Conservation (phyloP, 148 eudicot genomes). For the Bassia scoparia region DNA sequence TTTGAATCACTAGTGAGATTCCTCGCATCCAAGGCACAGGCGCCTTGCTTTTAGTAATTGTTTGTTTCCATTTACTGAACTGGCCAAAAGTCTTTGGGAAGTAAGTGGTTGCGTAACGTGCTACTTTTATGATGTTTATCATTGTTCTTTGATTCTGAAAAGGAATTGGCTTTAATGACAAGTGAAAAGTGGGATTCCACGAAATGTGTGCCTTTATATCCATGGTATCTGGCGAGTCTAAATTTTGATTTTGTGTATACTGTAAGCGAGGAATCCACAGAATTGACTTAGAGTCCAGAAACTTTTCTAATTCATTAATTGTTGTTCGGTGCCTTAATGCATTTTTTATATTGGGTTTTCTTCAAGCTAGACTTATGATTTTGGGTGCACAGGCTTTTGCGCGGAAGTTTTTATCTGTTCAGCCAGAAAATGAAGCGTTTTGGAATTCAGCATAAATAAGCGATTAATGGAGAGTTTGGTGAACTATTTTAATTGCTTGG, state of each 20-base stretch:
- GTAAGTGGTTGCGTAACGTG: conserved; percentile 37
- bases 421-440: conserved; percentile 58
- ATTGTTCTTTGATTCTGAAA: not conserved
- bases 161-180: conserved; percentile 7
- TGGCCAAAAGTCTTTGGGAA: conserved; percentile 71
- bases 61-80: conserved; percentile 42
- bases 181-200: conserved; percentile 90
- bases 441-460: conserved; percentile 48
- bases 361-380: not conserved
- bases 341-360: not conserved
- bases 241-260: conserved; percentile 80
- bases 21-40: conserved; percentile 46
- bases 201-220: conserved; percentile 85
- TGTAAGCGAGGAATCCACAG: conserved; percentile 70
- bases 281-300: conserved; percentile 59
- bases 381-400: conserved; percentile 62
- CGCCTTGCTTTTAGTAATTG: too few relatives aligned
- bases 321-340: not conserved
- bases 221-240: conserved; percentile 60
- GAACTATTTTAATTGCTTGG: not conserved
- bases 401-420: conserved; percentile 67
- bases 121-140: not conserved
- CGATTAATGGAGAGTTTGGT: conserved; percentile 78
- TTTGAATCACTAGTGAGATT: conserved; percentile 39
- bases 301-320: not conserved